These are phyloP conservation scores for Boletellus emodensis DNA, from an alignment of 768 basidiomycete genomes.

Conservation along the genomic window DNA sequence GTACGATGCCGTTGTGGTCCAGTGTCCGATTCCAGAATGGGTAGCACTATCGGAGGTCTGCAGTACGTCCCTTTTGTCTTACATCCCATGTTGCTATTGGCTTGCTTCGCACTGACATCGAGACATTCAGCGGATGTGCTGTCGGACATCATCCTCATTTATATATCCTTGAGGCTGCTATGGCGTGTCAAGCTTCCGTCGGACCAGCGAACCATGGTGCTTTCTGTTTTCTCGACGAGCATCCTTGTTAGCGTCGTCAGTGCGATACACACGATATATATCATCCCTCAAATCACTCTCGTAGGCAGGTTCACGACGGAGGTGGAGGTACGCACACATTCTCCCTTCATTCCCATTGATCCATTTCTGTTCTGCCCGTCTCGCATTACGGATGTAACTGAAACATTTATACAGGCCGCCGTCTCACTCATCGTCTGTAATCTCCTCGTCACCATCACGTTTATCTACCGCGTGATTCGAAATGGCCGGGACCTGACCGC, in stretches of 20 bases:
- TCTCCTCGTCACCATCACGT: constrained; percentile 37
- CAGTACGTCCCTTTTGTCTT: constrained; percentile 34
- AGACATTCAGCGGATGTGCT: constrained; percentile 40
- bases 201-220: constrained; percentile 38
- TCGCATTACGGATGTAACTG: not conserved
- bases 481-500: constrained; percentile 12
- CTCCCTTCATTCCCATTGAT: not conserved
- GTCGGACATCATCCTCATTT: constrained; percentile 44
- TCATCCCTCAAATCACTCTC: constrained; percentile 30
- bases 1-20: constrained; percentile 34
- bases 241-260: constrained; percentile 45
- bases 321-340: constrained; percentile 39
- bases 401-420: constrained; percentile 22
- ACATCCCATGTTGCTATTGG: accelerated
- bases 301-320: constrained; percentile 29
- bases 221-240: constrained; percentile 49
- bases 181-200: constrained; percentile 39
- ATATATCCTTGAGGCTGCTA: constrained; percentile 44
- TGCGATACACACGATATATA: constrained; percentile 39
- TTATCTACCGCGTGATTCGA: constrained; percentile 24
- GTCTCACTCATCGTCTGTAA: constrained; percentile 41
- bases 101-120: not conserved
- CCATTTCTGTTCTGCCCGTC: no score
- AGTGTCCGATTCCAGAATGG: constrained; percentile 43
- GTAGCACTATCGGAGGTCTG: constrained; percentile 50